Evolutionary conservation across 345 rosid species (phyloP).

Genomic region (Linum tenue): DNA sequence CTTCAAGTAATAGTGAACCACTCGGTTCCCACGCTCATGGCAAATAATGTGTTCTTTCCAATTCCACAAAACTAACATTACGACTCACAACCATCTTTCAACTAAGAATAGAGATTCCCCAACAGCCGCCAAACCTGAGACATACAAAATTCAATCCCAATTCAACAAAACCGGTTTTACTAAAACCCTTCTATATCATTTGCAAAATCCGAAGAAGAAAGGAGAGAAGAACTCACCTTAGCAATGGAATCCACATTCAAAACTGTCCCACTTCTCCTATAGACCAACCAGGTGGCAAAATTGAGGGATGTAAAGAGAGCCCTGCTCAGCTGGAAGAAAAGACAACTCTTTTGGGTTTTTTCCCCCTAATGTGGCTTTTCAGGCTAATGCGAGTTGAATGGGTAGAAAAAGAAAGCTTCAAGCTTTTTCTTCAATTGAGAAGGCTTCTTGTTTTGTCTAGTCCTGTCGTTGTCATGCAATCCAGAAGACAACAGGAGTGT

Average conservation of each 20-base stretch:
- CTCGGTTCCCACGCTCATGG: slow-evolving; percentile 33
- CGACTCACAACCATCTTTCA: slow-evolving; percentile 19
- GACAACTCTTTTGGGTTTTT: neutral
- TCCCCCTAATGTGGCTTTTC: neutral
- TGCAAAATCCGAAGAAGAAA: neutral
- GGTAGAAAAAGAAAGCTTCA: neutral
- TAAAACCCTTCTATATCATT: neutral
- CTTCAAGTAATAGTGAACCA: slow-evolving; percentile 40
- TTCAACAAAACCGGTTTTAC: neutral
- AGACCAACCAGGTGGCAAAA: too few species aligned
- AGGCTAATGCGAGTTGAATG: neutral
- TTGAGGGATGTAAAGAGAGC: too few species aligned
- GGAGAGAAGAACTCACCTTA: neutral
- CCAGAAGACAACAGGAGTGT: neutral
- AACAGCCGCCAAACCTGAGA: neutral
- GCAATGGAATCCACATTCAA: neutral
- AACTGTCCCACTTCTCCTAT: too few species aligned
- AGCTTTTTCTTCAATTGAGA: neutral
- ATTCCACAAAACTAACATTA: slow-evolving; percentile 25
- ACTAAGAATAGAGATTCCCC: neutral
- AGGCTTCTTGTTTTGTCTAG: too few species aligned
- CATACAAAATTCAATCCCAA: neutral
- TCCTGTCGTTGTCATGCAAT: neutral
- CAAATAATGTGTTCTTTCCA: slow-evolving; percentile 44
- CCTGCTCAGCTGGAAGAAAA: too few species aligned